Percentiles rank a stretch among this genome's conserved stretches.
phyloP scores from a whole-genome alignment of 768 basidiomycete species.

The Porphyrellus cyaneotinctus region DNA sequence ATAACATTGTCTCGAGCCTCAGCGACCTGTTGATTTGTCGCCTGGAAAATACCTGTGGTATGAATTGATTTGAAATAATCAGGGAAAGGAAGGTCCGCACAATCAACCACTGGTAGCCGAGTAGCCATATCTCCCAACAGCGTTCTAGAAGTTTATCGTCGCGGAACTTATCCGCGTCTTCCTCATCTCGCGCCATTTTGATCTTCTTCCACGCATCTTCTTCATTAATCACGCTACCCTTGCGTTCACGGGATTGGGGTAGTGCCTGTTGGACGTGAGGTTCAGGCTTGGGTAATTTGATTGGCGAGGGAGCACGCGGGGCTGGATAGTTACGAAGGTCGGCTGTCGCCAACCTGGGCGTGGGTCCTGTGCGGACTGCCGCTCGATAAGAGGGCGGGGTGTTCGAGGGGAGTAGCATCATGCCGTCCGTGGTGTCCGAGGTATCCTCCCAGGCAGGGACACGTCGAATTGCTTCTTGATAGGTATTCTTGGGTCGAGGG shows the following conservation, averaged over 20 bases:
- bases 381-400: conserved; percentile 50
- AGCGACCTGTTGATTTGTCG: conserved; percentile 64
- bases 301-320: conserved; percentile 27
- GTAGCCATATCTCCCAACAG: conserved; percentile 74
- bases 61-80: conserved; percentile 14
- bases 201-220: conserved; percentile 79
- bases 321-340: conserved; percentile 11
- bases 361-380: conserved; percentile 31
- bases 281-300: conserved; percentile 28
- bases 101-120: conserved; percentile 66
- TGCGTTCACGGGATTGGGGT: conserved; percentile 36
- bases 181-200: conserved; percentile 63
- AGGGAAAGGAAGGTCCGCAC: conserved; percentile 42
- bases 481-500: conserved; percentile 25
- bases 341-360: conserved; percentile 10
- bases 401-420: conserved; percentile 34
- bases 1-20: conserved; percentile 66
- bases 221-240: conserved; percentile 54
- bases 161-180: conserved; percentile 66
- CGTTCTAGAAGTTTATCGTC: conserved; percentile 59
- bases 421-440: conserved; percentile 36
- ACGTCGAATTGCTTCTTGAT: conserved; percentile 9
- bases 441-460: conserved; percentile 34
- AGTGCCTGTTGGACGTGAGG: conserved; percentile 13
- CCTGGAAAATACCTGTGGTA: conserved; percentile 38